Percentiles rank a stretch among this genome's conserved stretches.
Evolutionary conservation across 495 filamentous ascomycete genomes (phyloP).

Genomic region (Penicillium paxilli): DNA sequence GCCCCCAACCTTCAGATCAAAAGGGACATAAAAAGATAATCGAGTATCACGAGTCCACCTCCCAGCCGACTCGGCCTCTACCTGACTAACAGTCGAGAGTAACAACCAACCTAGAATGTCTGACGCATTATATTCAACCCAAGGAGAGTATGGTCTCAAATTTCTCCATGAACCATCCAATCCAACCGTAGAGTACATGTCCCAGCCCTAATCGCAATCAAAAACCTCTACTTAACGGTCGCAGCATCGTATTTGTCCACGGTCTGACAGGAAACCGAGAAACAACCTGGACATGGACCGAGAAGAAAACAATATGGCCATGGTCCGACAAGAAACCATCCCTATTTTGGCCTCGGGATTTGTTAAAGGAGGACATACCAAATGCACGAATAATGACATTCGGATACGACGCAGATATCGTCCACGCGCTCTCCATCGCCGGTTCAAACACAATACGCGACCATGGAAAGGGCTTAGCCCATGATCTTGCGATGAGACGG

Average conservation of each 20-base stretch:
- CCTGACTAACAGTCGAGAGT: too few species aligned
- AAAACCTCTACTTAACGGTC: too few species aligned
- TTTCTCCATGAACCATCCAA: neutral
- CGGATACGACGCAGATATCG: conserved; percentile 9
- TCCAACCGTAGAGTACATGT: conserved; percentile 1
- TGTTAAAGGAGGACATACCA: neutral
- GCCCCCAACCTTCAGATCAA: too few species aligned
- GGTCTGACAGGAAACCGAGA: conserved; percentile 5
- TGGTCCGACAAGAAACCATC: too few species aligned
- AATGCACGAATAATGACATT: conserved; percentile 4
- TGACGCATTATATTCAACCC: conserved; percentile 4
- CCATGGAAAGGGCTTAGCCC: conserved; percentile 1
- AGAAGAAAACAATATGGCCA: neutral
- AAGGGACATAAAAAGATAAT: too few species aligned
- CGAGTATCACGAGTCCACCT: too few species aligned
- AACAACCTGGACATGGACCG: conserved; percentile 1
- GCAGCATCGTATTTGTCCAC: conserved; percentile 8
- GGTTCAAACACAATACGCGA: conserved; percentile 5
- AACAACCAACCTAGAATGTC: too few species aligned
- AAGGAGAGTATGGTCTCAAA: neutral
- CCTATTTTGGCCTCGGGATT: conserved; percentile 1
- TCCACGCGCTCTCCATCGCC: neutral
- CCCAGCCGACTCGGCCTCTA: too few species aligned
- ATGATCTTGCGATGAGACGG: conserved; percentile 2
- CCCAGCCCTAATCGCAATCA: neutral